These are phyloP conservation scores for Aspergillus floridensis DNA, from an alignment of 2,329 filamentous ascomycete genomes.

Conservation along the genomic window DNA sequence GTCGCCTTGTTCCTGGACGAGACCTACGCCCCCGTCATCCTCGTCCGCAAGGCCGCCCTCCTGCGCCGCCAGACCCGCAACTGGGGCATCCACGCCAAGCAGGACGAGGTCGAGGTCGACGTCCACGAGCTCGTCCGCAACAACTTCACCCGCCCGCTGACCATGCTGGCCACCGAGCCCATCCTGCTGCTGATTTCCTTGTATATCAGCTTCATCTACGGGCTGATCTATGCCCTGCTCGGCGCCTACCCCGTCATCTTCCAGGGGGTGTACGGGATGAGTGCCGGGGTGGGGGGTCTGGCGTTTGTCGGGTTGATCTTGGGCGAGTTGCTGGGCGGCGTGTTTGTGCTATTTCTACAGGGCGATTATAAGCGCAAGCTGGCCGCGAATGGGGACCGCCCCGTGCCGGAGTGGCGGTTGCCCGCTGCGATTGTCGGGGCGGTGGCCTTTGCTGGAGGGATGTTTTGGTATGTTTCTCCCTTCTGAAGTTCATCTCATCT, in stretches of 20 bases:
- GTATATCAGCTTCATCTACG: constrained; percentile 36
- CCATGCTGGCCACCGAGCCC: constrained; percentile 42
- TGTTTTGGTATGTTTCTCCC: constrained; percentile 34
- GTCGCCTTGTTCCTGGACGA: constrained; percentile 50
- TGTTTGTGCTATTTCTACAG: constrained; percentile 31
- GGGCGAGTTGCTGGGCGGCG: constrained; percentile 29
- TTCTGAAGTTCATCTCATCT: too few species aligned
- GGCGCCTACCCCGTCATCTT: constrained; percentile 34
- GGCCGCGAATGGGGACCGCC: constrained; percentile 28
- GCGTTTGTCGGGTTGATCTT: constrained; percentile 34
- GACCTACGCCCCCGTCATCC: constrained; percentile 50
- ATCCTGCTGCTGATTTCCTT: constrained; percentile 36
- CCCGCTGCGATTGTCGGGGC: constrained; percentile 33
- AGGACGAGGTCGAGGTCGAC: constrained; percentile 54
- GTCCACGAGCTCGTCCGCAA: constrained; percentile 48
- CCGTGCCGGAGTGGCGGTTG: constrained; percentile 37
- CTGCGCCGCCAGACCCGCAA: constrained; percentile 55
- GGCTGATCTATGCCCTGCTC: constrained; percentile 33
- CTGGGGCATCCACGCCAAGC: constrained; percentile 59
- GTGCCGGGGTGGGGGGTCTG: constrained; percentile 29
- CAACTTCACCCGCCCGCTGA: constrained; percentile 47
- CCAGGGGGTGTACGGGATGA: constrained; percentile 31
- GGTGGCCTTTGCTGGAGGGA: constrained; percentile 32
- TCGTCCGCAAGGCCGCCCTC: constrained; percentile 44
- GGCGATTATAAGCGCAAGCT: constrained; percentile 31